A percentile compares a stretch with the other conserved stretches of the same genome.
These are phyloP conservation scores for Inonotus hispidus DNA, from an alignment of 1,284 basidiomycete genomes.

Conservation along the genomic window DNA sequence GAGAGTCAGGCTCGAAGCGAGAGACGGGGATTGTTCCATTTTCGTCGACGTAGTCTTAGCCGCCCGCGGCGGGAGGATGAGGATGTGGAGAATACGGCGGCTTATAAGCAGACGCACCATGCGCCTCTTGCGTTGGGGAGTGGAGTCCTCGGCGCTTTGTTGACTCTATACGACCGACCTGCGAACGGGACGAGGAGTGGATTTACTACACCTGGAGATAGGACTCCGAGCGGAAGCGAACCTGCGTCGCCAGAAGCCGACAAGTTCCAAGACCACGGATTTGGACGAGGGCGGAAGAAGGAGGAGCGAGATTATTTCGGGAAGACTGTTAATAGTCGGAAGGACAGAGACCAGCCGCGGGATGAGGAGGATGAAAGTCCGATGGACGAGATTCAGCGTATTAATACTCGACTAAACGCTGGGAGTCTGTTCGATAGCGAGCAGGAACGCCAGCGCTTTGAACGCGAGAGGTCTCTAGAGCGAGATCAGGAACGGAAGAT, in stretches of 20 bases:
- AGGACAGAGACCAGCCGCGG: not conserved
- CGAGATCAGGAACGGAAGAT: not conserved
- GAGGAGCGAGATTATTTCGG: conserved; percentile 1
- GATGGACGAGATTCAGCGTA: not conserved
- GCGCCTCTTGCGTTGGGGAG: conserved; percentile 8
- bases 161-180: conserved; percentile 13
- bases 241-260: not conserved
- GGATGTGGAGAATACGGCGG: conserved; percentile 5
- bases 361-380: not conserved
- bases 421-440: not conserved
- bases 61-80: not conserved
- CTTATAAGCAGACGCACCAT: not conserved
- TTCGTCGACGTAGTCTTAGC: not conserved
- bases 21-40: not conserved
- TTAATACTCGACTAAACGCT: not conserved
- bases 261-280: not conserved
- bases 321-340: not conserved
- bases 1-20: not conserved
- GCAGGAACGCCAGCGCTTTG: not conserved
- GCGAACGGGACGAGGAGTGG: not conserved
- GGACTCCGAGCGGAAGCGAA: conserved; percentile 3
- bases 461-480: not conserved
- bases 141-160: conserved; percentile 14
- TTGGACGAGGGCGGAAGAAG: conserved; percentile 1
- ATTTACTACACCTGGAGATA: conserved; percentile 10